Conservation (phyloP, 2,329 filamentous ascomycete species). For the Immersiporthe knoxdaviesiana region DNA sequence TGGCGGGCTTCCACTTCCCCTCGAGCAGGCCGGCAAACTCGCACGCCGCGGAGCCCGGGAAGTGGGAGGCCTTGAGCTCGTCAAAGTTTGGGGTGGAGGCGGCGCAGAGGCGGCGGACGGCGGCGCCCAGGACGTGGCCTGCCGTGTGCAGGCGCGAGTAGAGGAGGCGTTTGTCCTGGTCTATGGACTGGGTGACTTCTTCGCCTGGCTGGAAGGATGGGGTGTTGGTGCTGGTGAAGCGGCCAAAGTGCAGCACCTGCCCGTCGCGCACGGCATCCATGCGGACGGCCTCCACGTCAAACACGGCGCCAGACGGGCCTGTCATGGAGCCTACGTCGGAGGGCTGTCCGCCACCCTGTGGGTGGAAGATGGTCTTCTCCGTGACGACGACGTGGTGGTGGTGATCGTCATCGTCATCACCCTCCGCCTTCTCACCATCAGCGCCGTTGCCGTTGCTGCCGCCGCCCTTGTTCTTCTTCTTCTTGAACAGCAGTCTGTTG, state of each 20-base stretch:
- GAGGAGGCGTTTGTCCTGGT: constrained; percentile 61
- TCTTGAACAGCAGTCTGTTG: constrained; percentile 62
- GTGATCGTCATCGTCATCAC: neutral
- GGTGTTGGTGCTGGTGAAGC: constrained; percentile 44
- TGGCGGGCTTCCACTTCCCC: constrained; percentile 61
- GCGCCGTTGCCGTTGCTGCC: neutral
- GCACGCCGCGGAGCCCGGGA: constrained; percentile 67
- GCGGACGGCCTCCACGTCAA: constrained; percentile 61
- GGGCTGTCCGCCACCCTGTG: constrained; percentile 75
- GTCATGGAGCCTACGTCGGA: constrained; percentile 66
- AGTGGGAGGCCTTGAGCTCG: constrained; percentile 74
- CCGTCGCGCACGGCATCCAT: constrained; percentile 53
- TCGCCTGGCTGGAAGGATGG: constrained; percentile 47
- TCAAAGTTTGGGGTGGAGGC: constrained; percentile 57
- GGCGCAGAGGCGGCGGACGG: constrained; percentile 63
- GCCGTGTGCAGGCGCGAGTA: constrained; percentile 74
- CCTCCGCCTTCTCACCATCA: neutral
- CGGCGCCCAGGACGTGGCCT: constrained; percentile 71
- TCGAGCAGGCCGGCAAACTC: constrained; percentile 72
- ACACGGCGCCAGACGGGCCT: constrained; percentile 37
- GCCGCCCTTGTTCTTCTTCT: constrained; percentile 44
- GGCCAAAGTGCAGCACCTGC: constrained; percentile 68
- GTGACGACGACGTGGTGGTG: constrained; percentile 63
- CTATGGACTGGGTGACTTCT: constrained; percentile 59
- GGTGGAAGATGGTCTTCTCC: constrained; percentile 72